Evolutionary conservation across 352 stramenopile genomes (phyloP), one percentile per base, ranked within the genome.

Genomic region (Aphanomyces stellatus): DNA sequence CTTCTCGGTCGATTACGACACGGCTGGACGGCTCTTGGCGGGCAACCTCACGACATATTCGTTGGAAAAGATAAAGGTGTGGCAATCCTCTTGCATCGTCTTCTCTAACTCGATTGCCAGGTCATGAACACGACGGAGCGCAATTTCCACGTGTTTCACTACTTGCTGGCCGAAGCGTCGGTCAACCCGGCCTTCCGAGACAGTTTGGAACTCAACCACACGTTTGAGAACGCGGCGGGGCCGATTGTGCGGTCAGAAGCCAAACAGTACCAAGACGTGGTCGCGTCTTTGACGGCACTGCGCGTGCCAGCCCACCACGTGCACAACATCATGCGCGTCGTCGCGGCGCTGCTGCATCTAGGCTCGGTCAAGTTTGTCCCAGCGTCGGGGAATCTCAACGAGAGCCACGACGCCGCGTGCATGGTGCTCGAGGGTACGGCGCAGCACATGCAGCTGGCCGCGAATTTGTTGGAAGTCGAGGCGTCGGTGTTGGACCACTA

Each of bases 111-210:
- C 11, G 25, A 34, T 3, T 88, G 76, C 0, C 82, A 91, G n/a
- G 76, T 98, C 0, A 85, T 96, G 65, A 72, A 86, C 10, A 77
- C 79, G 34, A 76, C 82, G 31, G 91, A 97, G 62, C 84, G 93
- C 17, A 97, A 96, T 71, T 98, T 97, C 56, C 93, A 98, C 70
- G 81, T 97, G 19, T 96, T 98, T 62, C 97, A 98, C 72, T 89
- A 97, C 69, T 72, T 98, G 1, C 74, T 96, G 15, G 78, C 82
- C 0, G 88, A 82, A 19, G 76, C 90, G 7, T 78, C 89, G 35
- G 77, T 90, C 61, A 84, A 92, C 51, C 82, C 85, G 4, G 73
- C 70, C 19, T 72, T 43, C 71, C 74, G 0, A 69, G 80, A 2
- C 48, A 40, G 7, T 24, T 31, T 51, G 64, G 25, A 33, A 30